Conservation (phyloP, 2,329 filamentous ascomycete genomes). For the Neurospora sp. region DNA sequence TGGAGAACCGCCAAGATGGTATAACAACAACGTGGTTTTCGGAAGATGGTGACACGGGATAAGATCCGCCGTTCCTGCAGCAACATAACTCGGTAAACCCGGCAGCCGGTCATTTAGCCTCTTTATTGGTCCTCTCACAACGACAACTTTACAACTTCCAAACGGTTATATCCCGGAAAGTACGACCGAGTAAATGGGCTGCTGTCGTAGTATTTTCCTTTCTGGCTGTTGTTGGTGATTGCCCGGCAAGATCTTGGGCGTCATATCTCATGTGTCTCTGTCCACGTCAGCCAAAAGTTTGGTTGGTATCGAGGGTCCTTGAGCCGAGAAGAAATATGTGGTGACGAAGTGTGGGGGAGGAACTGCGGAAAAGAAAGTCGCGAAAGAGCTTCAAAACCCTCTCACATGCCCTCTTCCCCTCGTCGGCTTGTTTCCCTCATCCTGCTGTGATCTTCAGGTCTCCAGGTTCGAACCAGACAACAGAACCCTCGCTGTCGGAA, state of each 20-base stretch:
- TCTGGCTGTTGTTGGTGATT: background rate
- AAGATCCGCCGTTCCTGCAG: constrained; percentile 13
- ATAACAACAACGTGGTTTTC: constrained; percentile 13
- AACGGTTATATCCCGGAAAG: background rate
- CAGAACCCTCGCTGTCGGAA: background rate
- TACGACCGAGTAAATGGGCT: background rate
- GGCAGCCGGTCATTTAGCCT: constrained; percentile 19
- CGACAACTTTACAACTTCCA: background rate
- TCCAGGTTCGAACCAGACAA: background rate
- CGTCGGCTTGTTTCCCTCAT: background rate
- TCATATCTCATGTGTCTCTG: background rate
- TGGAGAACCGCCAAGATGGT: constrained; percentile 9
- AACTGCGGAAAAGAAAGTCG: background rate
- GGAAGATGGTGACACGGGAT: constrained; percentile 6
- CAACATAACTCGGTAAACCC: constrained; percentile 15
- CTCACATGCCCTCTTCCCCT: background rate
- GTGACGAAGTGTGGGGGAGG: background rate
- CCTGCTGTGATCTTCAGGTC: background rate
- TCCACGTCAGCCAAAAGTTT: background rate
- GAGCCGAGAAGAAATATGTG: background rate
- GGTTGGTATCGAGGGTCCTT: background rate
- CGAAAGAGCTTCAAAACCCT: background rate
- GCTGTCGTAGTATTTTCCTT: background rate
- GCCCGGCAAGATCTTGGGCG: background rate
- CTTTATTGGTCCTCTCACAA: constrained; percentile 4